Base-by-base conservation (phyloP, 2,329 filamentous ascomycete genomes). In the Trichoderma afroharzianum region DNA sequence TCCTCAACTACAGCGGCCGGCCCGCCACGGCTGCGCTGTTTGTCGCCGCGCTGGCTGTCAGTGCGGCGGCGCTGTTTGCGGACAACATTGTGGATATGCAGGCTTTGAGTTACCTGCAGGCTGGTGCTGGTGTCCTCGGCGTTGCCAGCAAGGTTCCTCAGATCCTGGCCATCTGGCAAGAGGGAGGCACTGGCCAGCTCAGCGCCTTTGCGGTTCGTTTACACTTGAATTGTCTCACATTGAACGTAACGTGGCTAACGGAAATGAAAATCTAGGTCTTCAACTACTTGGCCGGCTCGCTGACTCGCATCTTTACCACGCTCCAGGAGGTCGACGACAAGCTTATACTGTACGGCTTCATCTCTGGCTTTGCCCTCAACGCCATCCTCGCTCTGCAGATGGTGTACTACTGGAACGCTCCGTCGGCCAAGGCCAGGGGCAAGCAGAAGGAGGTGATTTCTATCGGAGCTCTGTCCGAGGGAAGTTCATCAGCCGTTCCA, bases 291-390 rank as follows among this genome's bases (percentile, higher is more conserved):
- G 87, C 91, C 76, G 96, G 97, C 50, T 97, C 94, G 57, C 89
- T 98, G 72, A 93, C 94, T 30, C 93, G 96, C 80, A 97, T 99
- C 84, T 99, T 98, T 83, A 99, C 96, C 36, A 99, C 97, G 9
- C 85, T 99, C 71, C 95, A 98, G 79, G 96, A 99, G 85, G 96
- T 99, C 72, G 93, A 97, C 81, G 96, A 99, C 82, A 95, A 95
- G 83, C 87, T 98, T 72, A 98, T 99, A 77, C 88, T 99, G 30
- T 98, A 97, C 83, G 93, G 95, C 64, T 98, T 97, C 86, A 84
- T 98, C 70, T 93, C 94, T 8, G 96, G 94, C 32, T 98, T 98
- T 80, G 83, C 86, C n/a, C 88, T 99, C 76, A 99, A 99, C 82
- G 86, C 91, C 71, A 88, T 99, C 71, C 86, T 99, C 71, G 95